Percentiles rank a stretch among this genome's conserved stretches.
Conservation (phyloP, 1,284 basidiomycete species). For the Rhodotorula sp. region DNA sequence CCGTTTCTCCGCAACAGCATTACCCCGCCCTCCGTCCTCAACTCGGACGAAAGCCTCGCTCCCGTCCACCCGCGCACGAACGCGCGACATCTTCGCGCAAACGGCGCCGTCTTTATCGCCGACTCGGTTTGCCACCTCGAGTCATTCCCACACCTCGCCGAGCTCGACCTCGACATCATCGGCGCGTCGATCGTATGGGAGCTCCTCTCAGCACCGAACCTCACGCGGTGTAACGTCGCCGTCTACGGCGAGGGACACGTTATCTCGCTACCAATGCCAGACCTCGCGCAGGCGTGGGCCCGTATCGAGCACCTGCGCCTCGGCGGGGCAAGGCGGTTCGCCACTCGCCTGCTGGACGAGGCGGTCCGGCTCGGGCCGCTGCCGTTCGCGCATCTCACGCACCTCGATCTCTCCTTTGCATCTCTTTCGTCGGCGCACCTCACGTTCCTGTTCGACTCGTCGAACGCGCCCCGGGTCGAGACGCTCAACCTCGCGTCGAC, state of each 20-base stretch:
- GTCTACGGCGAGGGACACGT: conserved; percentile 12
- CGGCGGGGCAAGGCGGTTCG: conserved; percentile 21
- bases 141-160: conserved; percentile 27
- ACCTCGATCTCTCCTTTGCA: conserved; percentile 26
- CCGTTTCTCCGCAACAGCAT: conserved; percentile 15
- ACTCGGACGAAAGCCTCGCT: neutral
- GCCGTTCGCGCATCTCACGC: conserved; percentile 11
- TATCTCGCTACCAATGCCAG: conserved; percentile 3
- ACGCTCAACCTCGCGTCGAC: conserved; percentile 24
- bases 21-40: neutral
- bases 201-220: conserved; percentile 19
- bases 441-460: conserved; percentile 17
- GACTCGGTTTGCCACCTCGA: conserved; percentile 4
- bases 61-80: neutral
- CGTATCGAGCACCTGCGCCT: conserved; percentile 17
- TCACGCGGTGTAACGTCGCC: conserved; percentile 11
- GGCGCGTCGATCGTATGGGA: conserved; percentile 15
- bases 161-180: conserved; percentile 28
- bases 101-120: conserved; percentile 21
- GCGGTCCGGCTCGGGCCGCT: conserved; percentile 14
- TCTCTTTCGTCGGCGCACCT: conserved; percentile 16
- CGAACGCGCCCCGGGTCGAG: conserved; percentile 18
- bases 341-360: conserved; percentile 13
- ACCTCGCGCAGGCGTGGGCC: conserved; percentile 18
- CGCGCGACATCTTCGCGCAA: conserved; percentile 7